phyloP scores from a whole-genome alignment of 2,329 filamentous ascomycete species.

The Myrmaecium sp. region DNA sequence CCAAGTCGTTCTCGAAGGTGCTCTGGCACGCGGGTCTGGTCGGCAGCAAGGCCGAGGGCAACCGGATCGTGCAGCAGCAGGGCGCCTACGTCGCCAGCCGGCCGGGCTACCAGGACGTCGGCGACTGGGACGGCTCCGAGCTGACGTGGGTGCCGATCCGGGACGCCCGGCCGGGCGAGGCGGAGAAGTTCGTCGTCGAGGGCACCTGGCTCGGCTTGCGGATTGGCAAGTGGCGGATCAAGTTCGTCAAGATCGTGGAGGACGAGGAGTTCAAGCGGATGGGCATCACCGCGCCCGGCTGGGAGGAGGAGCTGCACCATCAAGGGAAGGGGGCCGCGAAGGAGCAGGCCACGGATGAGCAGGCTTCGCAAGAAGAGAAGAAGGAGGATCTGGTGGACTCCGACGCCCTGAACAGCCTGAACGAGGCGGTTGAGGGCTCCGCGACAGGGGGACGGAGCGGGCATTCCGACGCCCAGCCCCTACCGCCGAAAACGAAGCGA shows the following conservation, averaged over 20 bases:
- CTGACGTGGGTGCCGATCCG: constrained; percentile 48
- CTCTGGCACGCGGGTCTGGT: constrained; percentile 44
- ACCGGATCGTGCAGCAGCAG: constrained; percentile 36
- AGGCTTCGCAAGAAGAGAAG: no score
- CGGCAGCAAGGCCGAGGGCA: constrained; percentile 37
- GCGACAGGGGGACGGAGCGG: no score
- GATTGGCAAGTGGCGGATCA: constrained; percentile 43
- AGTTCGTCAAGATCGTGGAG: constrained; percentile 36
- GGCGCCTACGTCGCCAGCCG: constrained; percentile 45
- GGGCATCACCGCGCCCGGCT: constrained; percentile 33
- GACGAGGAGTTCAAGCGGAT: constrained; percentile 34
- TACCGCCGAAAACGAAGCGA: no score
- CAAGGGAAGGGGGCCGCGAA: no score
- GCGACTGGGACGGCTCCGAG: constrained; percentile 30
- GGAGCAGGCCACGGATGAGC: no score
- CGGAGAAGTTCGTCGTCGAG: constrained; percentile 42
- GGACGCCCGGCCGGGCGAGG: constrained; percentile 39
- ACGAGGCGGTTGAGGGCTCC: no score
- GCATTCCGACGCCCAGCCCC: no score
- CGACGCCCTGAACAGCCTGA: no score
- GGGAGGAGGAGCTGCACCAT: constrained; percentile 29
- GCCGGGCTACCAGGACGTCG: constrained; percentile 19
- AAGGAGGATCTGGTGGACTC: no score
- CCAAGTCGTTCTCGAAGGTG: constrained; percentile 40
- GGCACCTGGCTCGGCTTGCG: constrained; percentile 37